Evolutionary conservation across 768 basidiomycete species (phyloP).

Genomic region (Pleurotus giganteus): DNA sequence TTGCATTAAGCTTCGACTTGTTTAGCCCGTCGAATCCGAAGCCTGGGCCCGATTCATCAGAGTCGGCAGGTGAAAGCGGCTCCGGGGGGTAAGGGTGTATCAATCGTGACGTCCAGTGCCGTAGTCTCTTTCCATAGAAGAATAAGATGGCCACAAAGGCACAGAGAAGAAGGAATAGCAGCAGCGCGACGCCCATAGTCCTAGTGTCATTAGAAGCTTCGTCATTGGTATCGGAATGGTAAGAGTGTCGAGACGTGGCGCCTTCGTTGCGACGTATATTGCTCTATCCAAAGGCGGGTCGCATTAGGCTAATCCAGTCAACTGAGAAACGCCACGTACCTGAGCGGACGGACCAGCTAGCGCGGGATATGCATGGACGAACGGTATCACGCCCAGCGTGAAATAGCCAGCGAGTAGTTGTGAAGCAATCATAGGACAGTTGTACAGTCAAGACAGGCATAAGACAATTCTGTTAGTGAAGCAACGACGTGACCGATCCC

Average conservation of each 20-base stretch:
- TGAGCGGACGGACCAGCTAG: not conserved
- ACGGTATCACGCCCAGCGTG: conserved; percentile 9
- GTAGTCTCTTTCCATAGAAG: conserved; percentile 13
- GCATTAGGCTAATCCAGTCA: not conserved
- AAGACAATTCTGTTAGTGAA: not conserved
- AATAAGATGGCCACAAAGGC: conserved; percentile 14
- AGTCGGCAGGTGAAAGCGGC: conserved; percentile 9
- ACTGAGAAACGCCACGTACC: not conserved
- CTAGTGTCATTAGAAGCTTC: conserved; percentile 10
- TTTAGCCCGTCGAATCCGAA: conserved; percentile 24
- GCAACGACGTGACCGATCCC: no score
- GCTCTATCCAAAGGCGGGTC: no score
- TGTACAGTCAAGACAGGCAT: no score
- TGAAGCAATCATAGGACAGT: no score
- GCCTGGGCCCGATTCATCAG: conserved; percentile 14
- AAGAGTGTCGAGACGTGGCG: no score
- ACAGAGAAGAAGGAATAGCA: conserved; percentile 18
- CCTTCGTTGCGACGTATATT: no score
- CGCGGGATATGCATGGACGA: not conserved
- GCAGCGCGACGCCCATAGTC: conserved; percentile 15
- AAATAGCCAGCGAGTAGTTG: not conserved
- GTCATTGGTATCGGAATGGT: not conserved
- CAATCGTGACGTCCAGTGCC: not conserved
- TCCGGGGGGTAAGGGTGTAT: conserved; percentile 10
- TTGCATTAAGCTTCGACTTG: conserved; percentile 15